Conservation (phyloP, 805 yeast species). For the Middelhovenomyces tepae region DNA sequence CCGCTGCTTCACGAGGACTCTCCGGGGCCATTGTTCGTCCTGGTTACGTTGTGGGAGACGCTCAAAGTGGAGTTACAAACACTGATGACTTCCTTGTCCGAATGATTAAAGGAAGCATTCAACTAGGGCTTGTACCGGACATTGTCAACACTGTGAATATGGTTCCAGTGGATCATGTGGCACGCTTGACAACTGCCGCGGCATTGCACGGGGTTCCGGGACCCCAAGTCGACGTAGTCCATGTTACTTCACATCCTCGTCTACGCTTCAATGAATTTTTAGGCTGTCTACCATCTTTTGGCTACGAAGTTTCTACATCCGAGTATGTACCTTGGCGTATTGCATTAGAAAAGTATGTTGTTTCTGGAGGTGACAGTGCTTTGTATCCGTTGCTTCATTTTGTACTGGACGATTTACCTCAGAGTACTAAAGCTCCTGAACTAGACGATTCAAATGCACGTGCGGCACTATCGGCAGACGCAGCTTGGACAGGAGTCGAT, state of each 20-base stretch:
- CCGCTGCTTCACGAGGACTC: conserved; percentile 82
- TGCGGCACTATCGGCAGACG: conserved; percentile 55
- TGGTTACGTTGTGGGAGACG: conserved; percentile 88
- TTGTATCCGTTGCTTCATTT: conserved; percentile 89
- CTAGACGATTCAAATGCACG: conserved; percentile 80
- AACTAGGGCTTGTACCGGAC: conserved; percentile 77
- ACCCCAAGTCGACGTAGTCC: conserved; percentile 62
- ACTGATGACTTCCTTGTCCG: conserved; percentile 94
- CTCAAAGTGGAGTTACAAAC: conserved; percentile 78
- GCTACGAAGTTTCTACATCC: conserved; percentile 54
- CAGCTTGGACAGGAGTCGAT: conserved; percentile 56
- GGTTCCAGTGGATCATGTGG: conserved; percentile 98
- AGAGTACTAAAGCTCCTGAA: conserved; percentile 90
- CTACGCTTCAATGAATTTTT: conserved; percentile 70
- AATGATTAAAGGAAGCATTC: conserved; percentile 90
- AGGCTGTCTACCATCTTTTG: conserved; percentile 55
- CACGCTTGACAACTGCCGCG: conserved; percentile 77
- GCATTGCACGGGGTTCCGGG: conserved; percentile 64
- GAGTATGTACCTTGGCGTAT: conserved; percentile 76
- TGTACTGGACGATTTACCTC: conserved; percentile 87
- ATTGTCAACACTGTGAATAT: conserved; percentile 83
- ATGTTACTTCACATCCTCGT: conserved; percentile 97
- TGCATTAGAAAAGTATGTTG: conserved; percentile 66
- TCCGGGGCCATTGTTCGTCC: conserved; percentile 89
- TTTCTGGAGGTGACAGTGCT: conserved; percentile 72